A percentile compares a stretch with the other conserved stretches of the same genome.
Conservation (phyloP, 2,329 filamentous ascomycete genomes). For the Alternaria consortialis region DNA sequence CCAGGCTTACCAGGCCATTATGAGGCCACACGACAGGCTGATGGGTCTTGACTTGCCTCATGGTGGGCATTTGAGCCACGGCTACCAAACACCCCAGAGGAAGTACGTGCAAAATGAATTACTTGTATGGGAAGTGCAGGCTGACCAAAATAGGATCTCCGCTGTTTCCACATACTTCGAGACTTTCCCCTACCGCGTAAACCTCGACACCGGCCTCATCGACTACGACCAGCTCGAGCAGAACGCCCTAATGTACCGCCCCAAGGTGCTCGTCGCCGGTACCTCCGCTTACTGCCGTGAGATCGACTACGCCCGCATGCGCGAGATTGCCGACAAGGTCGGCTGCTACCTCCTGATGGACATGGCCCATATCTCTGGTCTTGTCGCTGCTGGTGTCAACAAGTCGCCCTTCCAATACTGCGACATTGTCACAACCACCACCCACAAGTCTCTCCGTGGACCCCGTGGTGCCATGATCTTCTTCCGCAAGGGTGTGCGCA, state of each 20-base stretch:
- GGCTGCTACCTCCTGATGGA: constrained; percentile 93
- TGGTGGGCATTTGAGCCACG: constrained; percentile 93
- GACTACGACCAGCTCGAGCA: constrained; percentile 94
- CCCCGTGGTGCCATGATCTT: constrained; percentile 98
- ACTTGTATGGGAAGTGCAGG: neutral
- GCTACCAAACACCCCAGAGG: constrained; percentile 93
- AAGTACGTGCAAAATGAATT: constrained; percentile 67
- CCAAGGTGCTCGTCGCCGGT: constrained; percentile 94
- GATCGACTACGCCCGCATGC: constrained; percentile 94
- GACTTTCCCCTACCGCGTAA: constrained; percentile 91
- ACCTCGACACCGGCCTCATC: constrained; percentile 90
- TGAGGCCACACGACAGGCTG: constrained; percentile 92
- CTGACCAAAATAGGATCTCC: constrained; percentile 72
- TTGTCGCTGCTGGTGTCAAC: constrained; percentile 90
- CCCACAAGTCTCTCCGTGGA: constrained; percentile 95
- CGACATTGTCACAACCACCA: constrained; percentile 97
- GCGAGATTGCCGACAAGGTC: constrained; percentile 87
- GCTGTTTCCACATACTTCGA: constrained; percentile 99
- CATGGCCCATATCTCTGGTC: constrained; percentile 96
- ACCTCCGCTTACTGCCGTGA: constrained; percentile 95
- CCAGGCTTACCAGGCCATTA: constrained; percentile 97
- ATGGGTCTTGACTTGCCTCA: constrained; percentile 97
- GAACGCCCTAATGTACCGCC: constrained; percentile 86
- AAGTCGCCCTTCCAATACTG: constrained; percentile 88
- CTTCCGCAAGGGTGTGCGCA: constrained; percentile 90